Percentiles rank a stretch among this genome's conserved stretches.
phyloP scores from a whole-genome alignment of 768 basidiomycete species.

The Pleurotus eryngii region DNA sequence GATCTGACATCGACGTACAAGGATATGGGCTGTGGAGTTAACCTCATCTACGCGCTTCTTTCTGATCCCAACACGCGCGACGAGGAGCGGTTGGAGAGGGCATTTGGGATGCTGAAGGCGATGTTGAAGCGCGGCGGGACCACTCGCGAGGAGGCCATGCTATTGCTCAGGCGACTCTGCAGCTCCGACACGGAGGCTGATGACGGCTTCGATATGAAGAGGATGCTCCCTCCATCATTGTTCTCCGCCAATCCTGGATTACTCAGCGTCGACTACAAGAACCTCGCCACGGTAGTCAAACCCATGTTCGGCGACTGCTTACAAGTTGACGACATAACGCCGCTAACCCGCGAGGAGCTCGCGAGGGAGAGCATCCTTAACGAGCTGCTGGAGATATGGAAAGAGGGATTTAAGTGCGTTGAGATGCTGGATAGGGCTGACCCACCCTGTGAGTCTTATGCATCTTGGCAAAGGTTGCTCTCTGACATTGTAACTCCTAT shows the following conservation, averaged over 20 bases:
- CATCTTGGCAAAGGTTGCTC: not conserved
- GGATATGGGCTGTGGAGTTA: slow-evolving; percentile 58
- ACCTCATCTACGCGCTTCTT: slow-evolving; percentile 54
- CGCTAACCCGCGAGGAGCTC: slow-evolving; percentile 58
- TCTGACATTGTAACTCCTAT: no score
- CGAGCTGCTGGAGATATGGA: slow-evolving; percentile 54
- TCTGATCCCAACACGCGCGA: slow-evolving; percentile 32
- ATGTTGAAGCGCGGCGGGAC: slow-evolving; percentile 58
- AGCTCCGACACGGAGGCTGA: slow-evolving; percentile 23
- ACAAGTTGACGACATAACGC: slow-evolving; percentile 48
- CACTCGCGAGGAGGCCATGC: slow-evolving; percentile 53
- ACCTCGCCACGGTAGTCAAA: slow-evolving; percentile 44
- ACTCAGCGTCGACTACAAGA: slow-evolving; percentile 48
- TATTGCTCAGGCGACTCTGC: slow-evolving; percentile 41
- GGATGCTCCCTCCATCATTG: slow-evolving; percentile 47
- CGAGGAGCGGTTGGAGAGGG: slow-evolving; percentile 37
- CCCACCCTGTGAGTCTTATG: slow-evolving; percentile 47
- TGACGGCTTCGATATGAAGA: slow-evolving; percentile 43
- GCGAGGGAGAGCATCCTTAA: slow-evolving; percentile 48
- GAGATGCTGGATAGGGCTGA: slow-evolving; percentile 41
- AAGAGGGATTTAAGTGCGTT: slow-evolving; percentile 37
- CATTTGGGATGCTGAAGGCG: slow-evolving; percentile 44
- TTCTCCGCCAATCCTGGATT: slow-evolving; percentile 58
- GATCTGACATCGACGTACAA: slow-evolving; percentile 40
- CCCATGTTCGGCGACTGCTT: slow-evolving; percentile 54